Conservation (phyloP, 2,329 filamentous ascomycete species). For the Metarhizium anisopliae region DNA sequence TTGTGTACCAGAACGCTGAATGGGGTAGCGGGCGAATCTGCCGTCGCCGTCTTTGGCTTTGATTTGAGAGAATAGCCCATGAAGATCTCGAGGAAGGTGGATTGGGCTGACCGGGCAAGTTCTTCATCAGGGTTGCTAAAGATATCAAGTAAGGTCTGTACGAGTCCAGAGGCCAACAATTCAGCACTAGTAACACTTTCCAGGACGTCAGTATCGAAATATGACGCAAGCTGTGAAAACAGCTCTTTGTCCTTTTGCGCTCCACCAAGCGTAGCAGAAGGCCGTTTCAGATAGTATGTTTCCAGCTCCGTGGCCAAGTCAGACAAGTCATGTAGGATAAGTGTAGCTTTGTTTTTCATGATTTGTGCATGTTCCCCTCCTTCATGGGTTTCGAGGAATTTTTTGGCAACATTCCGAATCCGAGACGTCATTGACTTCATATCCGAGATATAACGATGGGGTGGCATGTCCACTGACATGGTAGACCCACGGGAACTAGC, state of each 20-base stretch:
- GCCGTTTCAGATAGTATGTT: constrained; percentile 54
- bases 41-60: constrained; percentile 53
- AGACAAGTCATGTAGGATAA: constrained; percentile 67
- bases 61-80: constrained; percentile 68
- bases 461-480: constrained; percentile 51
- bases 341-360: constrained; percentile 69
- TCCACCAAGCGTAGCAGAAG: constrained; percentile 30
- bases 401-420: constrained; percentile 69
- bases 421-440: constrained; percentile 49
- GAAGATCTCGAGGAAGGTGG: constrained; percentile 84
- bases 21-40: constrained; percentile 65
- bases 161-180: constrained; percentile 80
- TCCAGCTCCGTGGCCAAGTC: constrained; percentile 64
- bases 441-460: constrained; percentile 38
- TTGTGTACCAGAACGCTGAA: constrained; percentile 91
- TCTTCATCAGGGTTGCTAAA: constrained; percentile 64
- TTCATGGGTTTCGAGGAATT: constrained; percentile 78
- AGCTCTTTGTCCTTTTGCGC: constrained; percentile 47
- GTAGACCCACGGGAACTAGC: constrained; percentile 58
- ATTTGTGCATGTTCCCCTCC: constrained; percentile 59
- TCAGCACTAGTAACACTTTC: constrained; percentile 96
- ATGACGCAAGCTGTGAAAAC: constrained; percentile 67
- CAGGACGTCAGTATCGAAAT: constrained; percentile 81
- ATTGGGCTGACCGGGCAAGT: constrained; percentile 58
- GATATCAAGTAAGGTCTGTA: constrained; percentile 72